Percentiles rank a stretch among this genome's conserved stretches.
Conservation (phyloP, 2,329 filamentous ascomycete genomes). For the Conoideocrella luteorostrata region DNA sequence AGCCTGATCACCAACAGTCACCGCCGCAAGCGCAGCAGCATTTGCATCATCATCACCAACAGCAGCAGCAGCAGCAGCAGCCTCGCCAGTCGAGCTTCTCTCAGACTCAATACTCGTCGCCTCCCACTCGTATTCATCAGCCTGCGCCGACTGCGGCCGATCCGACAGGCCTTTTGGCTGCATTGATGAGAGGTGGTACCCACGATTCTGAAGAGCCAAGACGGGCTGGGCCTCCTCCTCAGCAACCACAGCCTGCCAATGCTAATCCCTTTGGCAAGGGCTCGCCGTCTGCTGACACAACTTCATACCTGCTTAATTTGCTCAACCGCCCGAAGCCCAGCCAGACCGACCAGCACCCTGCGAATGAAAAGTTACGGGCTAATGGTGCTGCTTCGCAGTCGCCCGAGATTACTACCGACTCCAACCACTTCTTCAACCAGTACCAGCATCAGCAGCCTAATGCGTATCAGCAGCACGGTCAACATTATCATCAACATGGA, state of each 20-base stretch:
- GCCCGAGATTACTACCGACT: constrained; percentile 22
- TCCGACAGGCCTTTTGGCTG: constrained; percentile 51
- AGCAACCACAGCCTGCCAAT: constrained; percentile 20
- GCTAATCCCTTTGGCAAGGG: constrained; percentile 36
- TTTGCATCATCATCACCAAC: constrained; percentile 21
- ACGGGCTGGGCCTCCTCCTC: constrained; percentile 14
- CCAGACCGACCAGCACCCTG: constrained; percentile 44
- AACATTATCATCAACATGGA: constrained; percentile 20
- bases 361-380: constrained; percentile 37
- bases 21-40: constrained; percentile 14
- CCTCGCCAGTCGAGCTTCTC: constrained; percentile 14
- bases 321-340: constrained; percentile 71
- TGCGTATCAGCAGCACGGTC: constrained; percentile 19
- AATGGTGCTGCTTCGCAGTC: constrained; percentile 41
- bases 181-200: constrained; percentile 50
- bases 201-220: constrained; percentile 39
- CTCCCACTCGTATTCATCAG: constrained; percentile 42
- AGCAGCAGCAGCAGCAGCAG: constrained; percentile 16
- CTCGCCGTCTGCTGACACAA: constrained; percentile 60
- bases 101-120: constrained; percentile 19
- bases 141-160: constrained; percentile 51
- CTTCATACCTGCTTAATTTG: constrained; percentile 79
- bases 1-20: constrained; percentile 14
- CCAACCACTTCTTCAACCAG: constrained; percentile 21
- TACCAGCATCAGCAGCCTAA: constrained; percentile 22